Evolutionary conservation across 768 basidiomycete species (phyloP).

Genomic region (Artomyces pyxidatus): DNA sequence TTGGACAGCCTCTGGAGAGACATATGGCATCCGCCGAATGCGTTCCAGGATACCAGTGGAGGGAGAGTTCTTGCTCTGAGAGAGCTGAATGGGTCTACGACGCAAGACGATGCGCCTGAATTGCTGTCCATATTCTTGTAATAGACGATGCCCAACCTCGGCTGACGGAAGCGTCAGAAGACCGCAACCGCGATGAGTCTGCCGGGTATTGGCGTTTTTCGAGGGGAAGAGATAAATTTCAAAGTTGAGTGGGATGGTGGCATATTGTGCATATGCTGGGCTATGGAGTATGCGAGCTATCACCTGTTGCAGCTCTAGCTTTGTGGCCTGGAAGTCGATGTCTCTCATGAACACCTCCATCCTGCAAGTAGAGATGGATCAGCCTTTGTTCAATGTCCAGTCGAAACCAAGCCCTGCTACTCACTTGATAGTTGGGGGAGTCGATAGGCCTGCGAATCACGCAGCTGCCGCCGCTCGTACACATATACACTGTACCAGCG

Average conservation of each 20-base stretch:
- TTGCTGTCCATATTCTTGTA: slow-evolving; percentile 33
- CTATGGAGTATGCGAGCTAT: slow-evolving; percentile 41
- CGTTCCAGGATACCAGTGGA: slow-evolving; percentile 19
- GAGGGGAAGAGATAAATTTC: slow-evolving; percentile 38
- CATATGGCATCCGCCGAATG: slow-evolving; percentile 11
- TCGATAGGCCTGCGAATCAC: too few species aligned
- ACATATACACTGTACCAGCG: too few species aligned
- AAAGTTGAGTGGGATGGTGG: slow-evolving; percentile 39
- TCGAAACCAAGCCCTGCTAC: too few species aligned
- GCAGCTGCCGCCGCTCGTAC: too few species aligned
- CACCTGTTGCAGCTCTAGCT: slow-evolving; percentile 17
- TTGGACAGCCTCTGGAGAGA: slow-evolving; percentile 2
- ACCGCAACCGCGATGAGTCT: slow-evolving; percentile 34
- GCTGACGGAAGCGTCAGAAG: slow-evolving; percentile 38
- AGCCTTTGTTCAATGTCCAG: too few species aligned
- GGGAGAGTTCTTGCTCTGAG: slow-evolving; percentile 9
- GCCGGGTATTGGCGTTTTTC: slow-evolving; percentile 22
- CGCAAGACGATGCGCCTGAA: slow-evolving; percentile 21
- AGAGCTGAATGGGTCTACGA: slow-evolving; percentile 25
- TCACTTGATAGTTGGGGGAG: too few species aligned
- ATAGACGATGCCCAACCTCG: slow-evolving; percentile 33
- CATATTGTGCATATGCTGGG: slow-evolving; percentile 26
- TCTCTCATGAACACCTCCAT: slow-evolving; percentile 30
- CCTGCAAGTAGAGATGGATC: too few species aligned
- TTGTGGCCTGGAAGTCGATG: slow-evolving; percentile 16